Base-by-base conservation (phyloP, 768 basidiomycete genomes). In the Sarcodon sp. region DNA sequence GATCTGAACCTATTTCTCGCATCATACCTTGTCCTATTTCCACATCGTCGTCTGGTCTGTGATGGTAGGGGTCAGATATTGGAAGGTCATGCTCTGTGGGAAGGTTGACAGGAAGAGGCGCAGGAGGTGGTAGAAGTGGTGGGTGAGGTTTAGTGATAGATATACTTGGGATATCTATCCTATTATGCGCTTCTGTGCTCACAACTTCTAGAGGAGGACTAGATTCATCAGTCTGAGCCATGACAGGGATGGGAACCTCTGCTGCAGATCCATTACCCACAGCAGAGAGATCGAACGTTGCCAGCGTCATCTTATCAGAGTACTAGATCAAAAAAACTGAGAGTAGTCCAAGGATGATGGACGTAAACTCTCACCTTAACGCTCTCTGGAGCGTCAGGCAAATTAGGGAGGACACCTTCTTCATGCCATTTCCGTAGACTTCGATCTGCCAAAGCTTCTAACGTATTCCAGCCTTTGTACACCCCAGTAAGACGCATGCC, bases 381-480 rank as follows among this genome's bases (percentile, higher is more conserved):
- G 35, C 69, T 67, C 59, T 54, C 64, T 56, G 63, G 54, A 31
- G 75, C 69, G 45, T 66, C 71, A 12, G 72, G 61, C 41, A 71
- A 71, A 44, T 67, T 77, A 31, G 77, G 63, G 33, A 88, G 70
- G 33, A 90, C 62, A 2, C 91, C 91, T 21, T 78, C 71, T 55
- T 86, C 80, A 47, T 83, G 78, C 92, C 93, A 97, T 60, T 79
- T 79, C 60, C 83, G 76, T 44, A 91, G 70, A 64, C 90, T 91
- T 54, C 75, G 73, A 66, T 96, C 93, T 44, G 89, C 92, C 84
- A 85, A 87, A 11, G 91, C 93, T 62, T 97, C 92, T 50, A 96
- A 64, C 6, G 91, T 86, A 60, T 72, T 87, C 92, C 91, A 96
- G 6, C 93, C 91, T 61, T 77, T 75, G 59, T 96, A 96, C 58